Percentiles rank a stretch among this genome's conserved stretches.
These are phyloP conservation scores for Chromera velia DNA, from an alignment of 73 alveolate species.

Conservation along the genomic window DNA sequence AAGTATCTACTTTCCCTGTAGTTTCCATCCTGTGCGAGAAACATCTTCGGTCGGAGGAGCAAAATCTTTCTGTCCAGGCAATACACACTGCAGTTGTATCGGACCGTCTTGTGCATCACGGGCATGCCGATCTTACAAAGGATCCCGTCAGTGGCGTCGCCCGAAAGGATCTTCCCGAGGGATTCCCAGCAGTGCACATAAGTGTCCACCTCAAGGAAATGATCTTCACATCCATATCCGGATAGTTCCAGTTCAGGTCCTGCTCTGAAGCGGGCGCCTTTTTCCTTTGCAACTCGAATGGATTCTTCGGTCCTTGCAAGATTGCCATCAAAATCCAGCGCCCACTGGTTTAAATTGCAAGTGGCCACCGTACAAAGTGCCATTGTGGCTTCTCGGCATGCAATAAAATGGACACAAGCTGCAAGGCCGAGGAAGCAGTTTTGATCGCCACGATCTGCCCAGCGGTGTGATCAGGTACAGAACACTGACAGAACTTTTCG, in stretches of 20 bases:
- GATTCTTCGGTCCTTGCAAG: conserved; percentile 59
- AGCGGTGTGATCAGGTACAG: too few relatives aligned
- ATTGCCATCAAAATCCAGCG: conserved; percentile 76
- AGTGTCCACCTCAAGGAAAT: conserved; percentile 82
- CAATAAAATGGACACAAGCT: too few relatives aligned
- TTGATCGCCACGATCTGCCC: too few relatives aligned
- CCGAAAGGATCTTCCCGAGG: conserved; percentile 59
- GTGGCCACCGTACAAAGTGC: conserved; percentile 52
- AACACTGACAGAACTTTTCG: too few relatives aligned
- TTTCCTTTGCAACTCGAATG: conserved; percentile 55
- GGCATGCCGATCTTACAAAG: conserved; percentile 86
- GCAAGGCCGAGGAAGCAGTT: too few relatives aligned
- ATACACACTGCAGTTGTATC: conserved; percentile 75
- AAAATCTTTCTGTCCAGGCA: conserved; percentile 56
- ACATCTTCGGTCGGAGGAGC: conserved; percentile 77
- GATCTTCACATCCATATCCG: conserved; percentile 83
- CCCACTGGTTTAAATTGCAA: conserved; percentile 70
- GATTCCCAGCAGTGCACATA: conserved; percentile 79
- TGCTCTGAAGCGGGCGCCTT: conserved; percentile 54
- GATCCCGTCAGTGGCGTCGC: conserved; percentile 54
- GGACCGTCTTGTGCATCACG: conserved; percentile 62
- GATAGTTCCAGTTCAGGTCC: conserved; percentile 80
- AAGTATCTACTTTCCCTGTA: conserved; percentile 83
- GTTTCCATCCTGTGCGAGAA: conserved; percentile 75
- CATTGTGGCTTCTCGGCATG: too few relatives aligned